Percentiles rank a stretch among this genome's conserved stretches.
Evolutionary conservation across 805 yeast genomes (phyloP).

Genomic region (Yarrowia sp.): DNA sequence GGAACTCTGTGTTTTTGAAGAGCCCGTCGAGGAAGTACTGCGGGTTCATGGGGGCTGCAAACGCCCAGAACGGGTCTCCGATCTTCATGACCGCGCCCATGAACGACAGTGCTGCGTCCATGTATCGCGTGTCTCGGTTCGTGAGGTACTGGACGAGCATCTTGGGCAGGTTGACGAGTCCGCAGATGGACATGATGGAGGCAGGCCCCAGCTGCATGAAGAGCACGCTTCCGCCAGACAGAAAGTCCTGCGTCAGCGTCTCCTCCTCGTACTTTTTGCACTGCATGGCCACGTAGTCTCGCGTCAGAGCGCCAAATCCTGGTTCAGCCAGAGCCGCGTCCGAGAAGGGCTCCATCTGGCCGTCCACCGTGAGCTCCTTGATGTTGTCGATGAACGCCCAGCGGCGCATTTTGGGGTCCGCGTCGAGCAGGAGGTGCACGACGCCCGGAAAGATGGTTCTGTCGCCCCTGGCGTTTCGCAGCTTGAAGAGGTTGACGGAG

Average conservation of each 20-base stretch:
- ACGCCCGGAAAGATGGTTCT: not conserved
- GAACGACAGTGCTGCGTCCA: conserved; percentile 9
- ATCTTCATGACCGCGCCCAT: conserved; percentile 14
- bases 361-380: not conserved
- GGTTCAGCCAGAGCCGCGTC: not conserved
- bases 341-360: conserved; percentile 14
- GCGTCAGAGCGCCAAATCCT: not conserved
- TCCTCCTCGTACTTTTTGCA: conserved; percentile 15
- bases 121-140: not conserved
- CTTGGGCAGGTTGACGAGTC: conserved; percentile 3
- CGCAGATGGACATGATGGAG: conserved; percentile 6
- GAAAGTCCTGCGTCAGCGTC: not conserved
- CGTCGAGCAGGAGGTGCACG: not conserved
- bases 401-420: not conserved
- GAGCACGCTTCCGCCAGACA: not conserved
- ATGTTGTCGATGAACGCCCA: conserved; percentile 18
- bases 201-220: conserved; percentile 7
- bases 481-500: not conserved
- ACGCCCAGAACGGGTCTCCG: conserved; percentile 9
- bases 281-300: not conserved
- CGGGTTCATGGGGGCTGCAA: conserved; percentile 12
- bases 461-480: not conserved
- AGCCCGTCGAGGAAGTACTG: conserved; percentile 14
- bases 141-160: not conserved
- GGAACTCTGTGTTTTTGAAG: conserved; percentile 9